Evolutionary conservation across 495 filamentous ascomycete species (phyloP).

Genomic region (Xylaria longipes): DNA sequence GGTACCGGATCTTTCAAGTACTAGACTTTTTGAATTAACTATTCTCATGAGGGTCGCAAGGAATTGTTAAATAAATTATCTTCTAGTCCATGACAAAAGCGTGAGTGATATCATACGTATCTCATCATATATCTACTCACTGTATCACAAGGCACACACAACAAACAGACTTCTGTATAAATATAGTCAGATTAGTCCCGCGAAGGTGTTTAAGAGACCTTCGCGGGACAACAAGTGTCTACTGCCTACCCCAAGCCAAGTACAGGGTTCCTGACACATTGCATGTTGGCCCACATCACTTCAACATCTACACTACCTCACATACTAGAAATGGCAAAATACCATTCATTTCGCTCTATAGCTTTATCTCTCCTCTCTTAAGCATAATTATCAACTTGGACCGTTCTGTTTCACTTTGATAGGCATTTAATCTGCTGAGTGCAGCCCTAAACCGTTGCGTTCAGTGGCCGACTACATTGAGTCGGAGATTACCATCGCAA

Average conservation of each 20-base stretch:
- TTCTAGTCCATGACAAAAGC: neutral
- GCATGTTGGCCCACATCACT: neutral
- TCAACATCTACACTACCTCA: neutral
- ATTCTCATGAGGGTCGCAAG: neutral
- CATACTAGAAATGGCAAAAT: neutral
- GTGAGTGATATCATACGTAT: neutral
- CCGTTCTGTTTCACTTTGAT: neutral
- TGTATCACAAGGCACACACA: too few relatives aligned
- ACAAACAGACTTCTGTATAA: too few relatives aligned
- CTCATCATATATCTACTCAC: too few relatives aligned
- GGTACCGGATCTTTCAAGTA: neutral
- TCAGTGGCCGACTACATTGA: neutral
- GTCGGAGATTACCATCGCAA: neutral
- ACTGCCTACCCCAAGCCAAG: neutral
- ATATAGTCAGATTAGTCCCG: too few relatives aligned
- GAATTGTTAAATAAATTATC: neutral
- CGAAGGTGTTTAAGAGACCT: neutral
- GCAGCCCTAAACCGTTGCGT: neutral
- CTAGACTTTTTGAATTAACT: neutral
- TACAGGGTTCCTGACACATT: neutral
- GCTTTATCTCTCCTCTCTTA: neutral
- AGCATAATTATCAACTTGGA: neutral
- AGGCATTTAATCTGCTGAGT: too few relatives aligned
- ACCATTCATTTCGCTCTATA: neutral
- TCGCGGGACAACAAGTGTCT: neutral